Conservation (phyloP, 306 rosid species). For the Quercus bicolor region DNA sequence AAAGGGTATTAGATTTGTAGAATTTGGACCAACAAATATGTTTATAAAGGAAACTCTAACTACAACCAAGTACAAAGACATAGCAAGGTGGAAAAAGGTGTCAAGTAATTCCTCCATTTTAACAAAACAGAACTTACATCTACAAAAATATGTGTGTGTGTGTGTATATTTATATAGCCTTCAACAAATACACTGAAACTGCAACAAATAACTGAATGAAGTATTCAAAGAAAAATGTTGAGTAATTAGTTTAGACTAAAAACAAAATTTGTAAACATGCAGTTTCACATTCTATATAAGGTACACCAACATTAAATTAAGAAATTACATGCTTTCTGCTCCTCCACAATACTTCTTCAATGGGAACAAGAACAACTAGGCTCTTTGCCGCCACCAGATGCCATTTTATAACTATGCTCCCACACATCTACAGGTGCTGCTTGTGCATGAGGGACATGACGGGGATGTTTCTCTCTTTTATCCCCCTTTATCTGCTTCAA, state of each 20-base stretch:
- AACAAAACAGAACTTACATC: too few relatives aligned
- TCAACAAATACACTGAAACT: not conserved
- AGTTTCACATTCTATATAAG: not conserved
- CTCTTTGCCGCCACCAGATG: conserved; percentile 40
- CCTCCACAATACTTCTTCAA: conserved; percentile 23
- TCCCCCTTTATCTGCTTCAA: conserved; percentile 83
- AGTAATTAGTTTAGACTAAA: not conserved
- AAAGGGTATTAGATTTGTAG: too few relatives aligned
- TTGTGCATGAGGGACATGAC: conserved; percentile 71
- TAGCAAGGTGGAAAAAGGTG: too few relatives aligned
- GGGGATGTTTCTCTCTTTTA: conserved; percentile 88
- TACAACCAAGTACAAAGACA: too few relatives aligned
- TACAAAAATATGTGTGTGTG: too few relatives aligned
- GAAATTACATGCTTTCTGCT: not conserved
- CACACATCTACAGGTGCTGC: conserved; percentile 54
- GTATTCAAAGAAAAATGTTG: not conserved
- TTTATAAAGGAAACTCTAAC: too few relatives aligned
- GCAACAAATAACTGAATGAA: not conserved
- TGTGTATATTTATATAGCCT: too few relatives aligned
- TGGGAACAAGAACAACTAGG: conserved; percentile 56
- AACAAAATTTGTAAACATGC: not conserved
- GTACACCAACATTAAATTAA: not conserved
- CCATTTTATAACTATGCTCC: conserved; percentile 60
- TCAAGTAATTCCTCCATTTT: too few relatives aligned
- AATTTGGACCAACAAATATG: too few relatives aligned